A percentile compares a stretch with the other conserved stretches of the same genome.
Evolutionary conservation across 129 eudicot genomes (phyloP).

Genomic region (Scalesia atractyloides): DNA sequence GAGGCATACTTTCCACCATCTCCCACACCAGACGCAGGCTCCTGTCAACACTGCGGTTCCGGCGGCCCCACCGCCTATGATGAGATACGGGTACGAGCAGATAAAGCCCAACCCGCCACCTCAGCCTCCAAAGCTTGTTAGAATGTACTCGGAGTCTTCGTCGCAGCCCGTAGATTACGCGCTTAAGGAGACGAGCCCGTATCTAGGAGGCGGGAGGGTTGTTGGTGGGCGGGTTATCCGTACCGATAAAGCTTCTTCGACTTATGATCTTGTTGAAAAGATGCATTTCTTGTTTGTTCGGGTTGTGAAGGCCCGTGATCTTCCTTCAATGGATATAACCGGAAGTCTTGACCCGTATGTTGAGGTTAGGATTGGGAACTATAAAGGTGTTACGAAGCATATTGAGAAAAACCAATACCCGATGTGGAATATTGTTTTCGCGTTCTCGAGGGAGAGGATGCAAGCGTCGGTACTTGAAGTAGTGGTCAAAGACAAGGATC

Average conservation of each 20-base stretch:
- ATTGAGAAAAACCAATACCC: slow-evolving; percentile 92
- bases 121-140: slow-evolving; percentile 74
- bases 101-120: slow-evolving; percentile 68
- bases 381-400: slow-evolving; percentile 88
- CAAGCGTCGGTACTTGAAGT: slow-evolving; percentile 91
- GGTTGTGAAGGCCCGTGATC: slow-evolving; percentile 97
- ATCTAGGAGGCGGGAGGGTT: slow-evolving; percentile 89
- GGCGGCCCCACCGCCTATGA: slow-evolving; percentile 39
- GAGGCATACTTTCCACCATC: slow-evolving; percentile 83
- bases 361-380: slow-evolving; percentile 88
- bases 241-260: slow-evolving; percentile 63
- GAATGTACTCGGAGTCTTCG: slow-evolving; percentile 72
- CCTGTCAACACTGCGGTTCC: slow-evolving; percentile 39
- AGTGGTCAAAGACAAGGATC: slow-evolving; percentile 86
- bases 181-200: slow-evolving; percentile 95
- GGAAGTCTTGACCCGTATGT: slow-evolving; percentile 96
- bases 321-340: slow-evolving; percentile 89
- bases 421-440: slow-evolving; percentile 84
- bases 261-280: slow-evolving; percentile 90
- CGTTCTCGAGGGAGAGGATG: slow-evolving; percentile 90
- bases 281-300: slow-evolving; percentile 95
- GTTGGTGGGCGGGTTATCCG: slow-evolving; percentile 89
- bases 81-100: slow-evolving; percentile 52
- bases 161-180: slow-evolving; percentile 87
- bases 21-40: slow-evolving; percentile 63